These are phyloP conservation scores for Cyclospora cayetanensis DNA, from an alignment of 169 alveolate genomes.

Conservation along the genomic window DNA sequence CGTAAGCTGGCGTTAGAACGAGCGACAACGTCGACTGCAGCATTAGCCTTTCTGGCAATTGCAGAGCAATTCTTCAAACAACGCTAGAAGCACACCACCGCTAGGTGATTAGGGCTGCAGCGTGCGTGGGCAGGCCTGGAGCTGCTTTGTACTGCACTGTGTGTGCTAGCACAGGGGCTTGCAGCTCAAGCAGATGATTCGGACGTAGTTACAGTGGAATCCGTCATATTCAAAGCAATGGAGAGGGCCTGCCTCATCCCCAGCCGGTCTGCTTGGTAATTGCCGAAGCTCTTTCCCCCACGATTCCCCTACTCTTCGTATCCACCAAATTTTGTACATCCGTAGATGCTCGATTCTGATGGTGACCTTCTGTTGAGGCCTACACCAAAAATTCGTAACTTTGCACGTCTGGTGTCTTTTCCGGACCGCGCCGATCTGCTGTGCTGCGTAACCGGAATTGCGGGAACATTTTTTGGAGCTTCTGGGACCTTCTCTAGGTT, in stretches of 20 bases:
- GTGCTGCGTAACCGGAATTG: too few species aligned
- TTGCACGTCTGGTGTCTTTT: too few species aligned
- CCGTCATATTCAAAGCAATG: background rate
- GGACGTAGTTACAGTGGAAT: constrained; percentile 43
- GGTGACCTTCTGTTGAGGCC: too few species aligned
- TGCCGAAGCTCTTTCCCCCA: background rate
- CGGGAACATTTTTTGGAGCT: too few species aligned
- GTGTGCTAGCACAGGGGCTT: background rate
- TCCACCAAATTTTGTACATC: background rate
- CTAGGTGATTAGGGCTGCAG: background rate
- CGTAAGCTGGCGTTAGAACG: background rate
- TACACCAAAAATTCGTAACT: too few species aligned
- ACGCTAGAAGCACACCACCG: background rate
- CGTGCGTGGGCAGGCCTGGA: background rate
- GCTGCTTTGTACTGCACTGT: background rate
- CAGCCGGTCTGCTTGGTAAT: constrained; percentile 3
- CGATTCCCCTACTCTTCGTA: background rate
- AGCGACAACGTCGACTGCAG: background rate
- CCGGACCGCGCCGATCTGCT: too few species aligned
- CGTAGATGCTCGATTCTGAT: background rate
- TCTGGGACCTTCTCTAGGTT: background rate
- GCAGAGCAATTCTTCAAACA: background rate
- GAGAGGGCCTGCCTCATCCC: constrained; percentile 58
- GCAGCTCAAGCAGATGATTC: constrained; percentile 47
- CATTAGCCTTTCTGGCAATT: background rate